A percentile compares a stretch with the other conserved stretches of the same genome.
phyloP scores from a whole-genome alignment of 2,329 filamentous ascomycete genomes.

The Neofusicoccum cordaticola region DNA sequence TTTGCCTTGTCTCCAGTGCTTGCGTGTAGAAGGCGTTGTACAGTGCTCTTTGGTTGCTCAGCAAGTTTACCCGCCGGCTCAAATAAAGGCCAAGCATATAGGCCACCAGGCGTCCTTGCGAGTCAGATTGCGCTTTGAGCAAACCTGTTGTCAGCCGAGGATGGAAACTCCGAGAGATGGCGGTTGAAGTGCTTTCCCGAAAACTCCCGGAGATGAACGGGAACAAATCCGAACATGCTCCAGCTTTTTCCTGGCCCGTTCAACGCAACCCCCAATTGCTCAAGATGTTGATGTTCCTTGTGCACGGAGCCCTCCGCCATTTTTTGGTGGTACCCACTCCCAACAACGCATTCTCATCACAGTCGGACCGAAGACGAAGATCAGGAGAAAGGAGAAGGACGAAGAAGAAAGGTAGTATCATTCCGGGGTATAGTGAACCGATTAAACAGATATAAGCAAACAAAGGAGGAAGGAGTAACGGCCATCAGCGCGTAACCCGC shows the following conservation, averaged over 20 bases:
- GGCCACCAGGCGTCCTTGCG: neutral
- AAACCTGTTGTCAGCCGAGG: constrained; percentile 3
- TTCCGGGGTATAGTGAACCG: constrained; percentile 13
- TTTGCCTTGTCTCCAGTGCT: neutral
- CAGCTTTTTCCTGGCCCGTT: neutral
- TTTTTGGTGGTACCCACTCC: constrained; percentile 9
- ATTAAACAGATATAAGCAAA: constrained; percentile 14
- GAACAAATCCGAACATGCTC: neutral
- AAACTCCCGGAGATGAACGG: neutral
- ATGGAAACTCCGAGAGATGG: neutral
- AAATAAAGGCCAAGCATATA: neutral
- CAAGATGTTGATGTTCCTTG: neutral
- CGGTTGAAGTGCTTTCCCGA: neutral
- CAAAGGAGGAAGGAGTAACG: neutral
- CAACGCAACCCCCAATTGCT: neutral
- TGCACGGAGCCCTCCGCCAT: constrained; percentile 2
- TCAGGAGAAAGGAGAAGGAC: constrained; percentile 10
- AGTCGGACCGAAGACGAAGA: constrained; percentile 3
- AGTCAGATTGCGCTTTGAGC: neutral
- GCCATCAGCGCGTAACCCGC: constrained; percentile 10
- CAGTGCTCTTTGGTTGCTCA: neutral
- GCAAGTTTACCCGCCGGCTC: too few species aligned
- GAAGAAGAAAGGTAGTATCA: constrained; percentile 9
- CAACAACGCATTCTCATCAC: constrained; percentile 1
- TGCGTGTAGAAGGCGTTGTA: neutral